These are phyloP conservation scores for Bruguiera gymnorhiza DNA, from an alignment of 345 rosid species.

Conservation along the genomic window DNA sequence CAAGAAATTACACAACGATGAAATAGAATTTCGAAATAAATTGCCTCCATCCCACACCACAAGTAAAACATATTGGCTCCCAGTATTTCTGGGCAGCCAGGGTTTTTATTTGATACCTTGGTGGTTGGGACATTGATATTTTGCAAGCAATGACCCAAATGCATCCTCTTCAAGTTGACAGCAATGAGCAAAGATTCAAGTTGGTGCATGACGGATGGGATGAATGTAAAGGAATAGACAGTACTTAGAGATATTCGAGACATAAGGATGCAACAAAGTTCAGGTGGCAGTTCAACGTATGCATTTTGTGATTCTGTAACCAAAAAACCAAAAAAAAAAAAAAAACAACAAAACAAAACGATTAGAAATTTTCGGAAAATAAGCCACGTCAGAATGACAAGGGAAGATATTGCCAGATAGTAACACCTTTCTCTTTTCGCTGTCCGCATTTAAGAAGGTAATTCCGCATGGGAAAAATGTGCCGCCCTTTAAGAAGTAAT, in stretches of 20 bases:
- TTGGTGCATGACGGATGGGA: constrained; percentile 75
- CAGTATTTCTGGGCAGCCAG: neutral
- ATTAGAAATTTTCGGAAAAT: too few relatives aligned
- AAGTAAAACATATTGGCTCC: neutral
- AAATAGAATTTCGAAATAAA: neutral
- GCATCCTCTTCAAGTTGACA: constrained; percentile 54
- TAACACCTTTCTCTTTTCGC: constrained; percentile 57
- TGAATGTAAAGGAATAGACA: constrained; percentile 60
- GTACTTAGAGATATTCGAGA: constrained; percentile 64
- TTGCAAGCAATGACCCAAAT: constrained; percentile 32
- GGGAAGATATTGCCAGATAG: neutral
- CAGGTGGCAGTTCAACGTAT: constrained; percentile 80
- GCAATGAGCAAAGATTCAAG: constrained; percentile 77
- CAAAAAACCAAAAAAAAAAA: neutral
- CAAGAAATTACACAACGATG: neutral
- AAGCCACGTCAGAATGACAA: neutral
- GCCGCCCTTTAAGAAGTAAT: constrained; percentile 49
- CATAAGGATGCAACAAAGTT: constrained; percentile 57
- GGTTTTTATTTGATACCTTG: constrained; percentile 45
- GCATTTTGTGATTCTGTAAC: constrained; percentile 46
- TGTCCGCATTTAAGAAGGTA: constrained; percentile 35
- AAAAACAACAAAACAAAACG: neutral
- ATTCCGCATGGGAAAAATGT: constrained; percentile 56
- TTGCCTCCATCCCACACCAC: neutral
- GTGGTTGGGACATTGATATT: constrained; percentile 53